Evolutionary conservation across 306 rosid species (phyloP).

Genomic region (Echinosophora koreensis): DNA sequence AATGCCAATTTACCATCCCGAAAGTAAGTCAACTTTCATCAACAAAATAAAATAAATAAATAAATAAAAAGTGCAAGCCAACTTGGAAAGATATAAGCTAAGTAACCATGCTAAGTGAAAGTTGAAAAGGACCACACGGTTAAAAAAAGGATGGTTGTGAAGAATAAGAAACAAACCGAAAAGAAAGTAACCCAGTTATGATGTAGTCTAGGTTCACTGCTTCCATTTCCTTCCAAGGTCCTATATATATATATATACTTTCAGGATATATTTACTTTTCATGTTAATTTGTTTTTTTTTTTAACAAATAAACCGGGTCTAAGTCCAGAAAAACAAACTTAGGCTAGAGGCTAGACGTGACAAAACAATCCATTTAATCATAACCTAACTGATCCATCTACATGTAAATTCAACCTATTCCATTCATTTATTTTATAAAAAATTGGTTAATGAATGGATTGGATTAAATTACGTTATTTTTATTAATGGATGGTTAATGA

Average conservation of each 20-base stretch:
- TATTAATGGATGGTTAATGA: too few species aligned
- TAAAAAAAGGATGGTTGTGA: neutral
- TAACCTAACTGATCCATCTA: too few species aligned
- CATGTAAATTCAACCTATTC: too few species aligned
- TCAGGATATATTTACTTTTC: neutral
- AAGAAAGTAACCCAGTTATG: conserved; percentile 1
- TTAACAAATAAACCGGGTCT: too few species aligned
- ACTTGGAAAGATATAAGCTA: conserved; percentile 35
- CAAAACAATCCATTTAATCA: too few species aligned
- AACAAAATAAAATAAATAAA: neutral
- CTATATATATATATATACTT: neutral
- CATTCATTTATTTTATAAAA: too few species aligned
- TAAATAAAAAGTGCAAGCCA: neutral
- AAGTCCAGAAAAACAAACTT: too few species aligned
- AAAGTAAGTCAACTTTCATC: neutral
- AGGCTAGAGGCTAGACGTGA: too few species aligned
- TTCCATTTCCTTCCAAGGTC: neutral
- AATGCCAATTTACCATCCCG: neutral
- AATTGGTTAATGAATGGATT: too few species aligned
- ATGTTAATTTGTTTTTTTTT: neutral
- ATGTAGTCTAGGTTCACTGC: neutral
- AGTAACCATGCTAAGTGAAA: conserved; percentile 42
- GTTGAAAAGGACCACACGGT: conserved; percentile 1
- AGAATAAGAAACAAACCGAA: neutral
- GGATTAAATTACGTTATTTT: too few species aligned